Evolutionary conservation across 495 filamentous ascomycete genomes (phyloP), one percentile per base, ranked within the genome.

Genomic region (Talaromyces adpressus): DNA sequence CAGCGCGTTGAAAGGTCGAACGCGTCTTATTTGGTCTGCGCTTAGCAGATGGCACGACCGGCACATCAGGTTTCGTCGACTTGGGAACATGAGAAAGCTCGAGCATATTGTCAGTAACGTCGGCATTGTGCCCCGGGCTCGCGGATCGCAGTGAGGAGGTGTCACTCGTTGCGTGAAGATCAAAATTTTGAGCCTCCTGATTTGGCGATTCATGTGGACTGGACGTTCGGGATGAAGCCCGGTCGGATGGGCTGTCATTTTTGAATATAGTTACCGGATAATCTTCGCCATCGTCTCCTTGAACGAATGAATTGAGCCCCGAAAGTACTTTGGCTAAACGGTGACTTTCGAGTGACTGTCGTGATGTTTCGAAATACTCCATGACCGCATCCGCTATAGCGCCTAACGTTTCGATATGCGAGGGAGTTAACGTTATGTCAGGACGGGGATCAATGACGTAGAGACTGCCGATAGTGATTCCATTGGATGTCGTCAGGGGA

Each of bases 391-490:
- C 66, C 0, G 85, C 81, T 63, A 90, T 72, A 9, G 74, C 73
- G 5, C 75, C 74, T 36, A 83, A 62, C n/a, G 72, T 75, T 22
- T 75, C 74, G 61, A 72, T 73, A 57, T 82, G 76, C 36, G 66
- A 61, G 0, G 65, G 20, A 0, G 63, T 70, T 47, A 83, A 62
- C 4, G 66, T 68, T 36, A 75, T 65, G 6, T 75, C 77, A 0
- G 75, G 75, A 5, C 71, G 69, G 8, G 64, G 72, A 67, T 91
- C 88, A 7, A 90, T 68, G 11, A 91, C 76, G 62, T 87, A 90
- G 53, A 90, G 78, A 22, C 84, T 87, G 29, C 90, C 90, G 65
- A 93, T 87, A 29, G 87, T 86, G 66, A 90, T 83, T 7, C 86
- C 87, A 8, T 79, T 81, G 5, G 82, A 84, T 0, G 87, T 90